Percentiles rank a stretch among this genome's conserved stretches.
phyloP scores from a whole-genome alignment of 164 flowering plant genomes.

The Annona cherimola region DNA sequence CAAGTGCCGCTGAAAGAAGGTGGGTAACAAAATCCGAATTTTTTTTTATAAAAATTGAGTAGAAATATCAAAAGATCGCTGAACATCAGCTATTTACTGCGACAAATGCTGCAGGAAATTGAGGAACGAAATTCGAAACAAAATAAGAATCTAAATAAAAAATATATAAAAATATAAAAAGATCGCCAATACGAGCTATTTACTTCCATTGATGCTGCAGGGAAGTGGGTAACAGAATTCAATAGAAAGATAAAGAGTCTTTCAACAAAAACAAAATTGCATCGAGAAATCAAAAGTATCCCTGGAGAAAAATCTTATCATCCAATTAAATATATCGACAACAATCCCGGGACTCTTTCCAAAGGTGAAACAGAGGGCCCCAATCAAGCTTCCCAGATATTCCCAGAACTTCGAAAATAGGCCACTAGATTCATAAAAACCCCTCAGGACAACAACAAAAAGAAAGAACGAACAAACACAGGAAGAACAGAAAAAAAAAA shows the following conservation, averaged over 20 bases:
- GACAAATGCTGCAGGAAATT: too few relatives aligned
- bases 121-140: too few relatives aligned
- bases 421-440: too few relatives aligned
- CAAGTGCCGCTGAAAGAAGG: neutral
- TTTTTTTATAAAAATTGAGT: neutral
- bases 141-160: neutral
- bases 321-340: neutral
- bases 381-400: neutral
- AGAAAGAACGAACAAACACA: too few relatives aligned
- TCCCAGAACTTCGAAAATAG: neutral
- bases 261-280: too few relatives aligned
- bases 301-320: too few relatives aligned
- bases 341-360: neutral
- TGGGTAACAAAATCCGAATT: neutral
- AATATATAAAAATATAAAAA: neutral
- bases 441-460: too few relatives aligned
- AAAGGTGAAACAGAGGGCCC: neutral
- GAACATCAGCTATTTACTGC: neutral
- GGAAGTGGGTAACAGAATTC: too few relatives aligned
- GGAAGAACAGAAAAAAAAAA: neutral
- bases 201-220: too few relatives aligned
- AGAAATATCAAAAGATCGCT: neutral
- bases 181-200: neutral
- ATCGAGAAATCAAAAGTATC: too few relatives aligned
- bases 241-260: too few relatives aligned